Conservation (phyloP, 306 rosid genomes). For the Vigna nakashimae region DNA sequence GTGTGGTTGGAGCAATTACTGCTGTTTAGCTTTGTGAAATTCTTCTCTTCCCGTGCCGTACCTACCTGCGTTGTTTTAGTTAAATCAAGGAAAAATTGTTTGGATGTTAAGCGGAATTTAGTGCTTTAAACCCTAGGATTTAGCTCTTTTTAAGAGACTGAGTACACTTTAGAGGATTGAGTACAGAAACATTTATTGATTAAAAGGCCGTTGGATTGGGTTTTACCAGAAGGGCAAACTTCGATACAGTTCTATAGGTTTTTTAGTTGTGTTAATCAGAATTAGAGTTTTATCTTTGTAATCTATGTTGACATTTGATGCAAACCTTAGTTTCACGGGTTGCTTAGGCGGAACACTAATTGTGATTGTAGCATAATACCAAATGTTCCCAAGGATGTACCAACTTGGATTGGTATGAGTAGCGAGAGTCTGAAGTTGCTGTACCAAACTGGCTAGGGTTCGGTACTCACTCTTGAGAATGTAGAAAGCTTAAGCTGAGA, state of each 20-base stretch:
- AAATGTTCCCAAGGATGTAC: neutral
- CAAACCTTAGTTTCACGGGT: neutral
- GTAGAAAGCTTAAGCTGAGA: too few relatives aligned
- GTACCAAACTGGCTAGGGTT: too few relatives aligned
- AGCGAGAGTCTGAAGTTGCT: too few relatives aligned
- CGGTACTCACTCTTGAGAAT: too few relatives aligned
- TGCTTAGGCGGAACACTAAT: neutral
- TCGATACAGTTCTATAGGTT: neutral
- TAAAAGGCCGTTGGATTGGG: neutral
- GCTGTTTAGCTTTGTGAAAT: neutral
- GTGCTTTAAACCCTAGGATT: neutral
- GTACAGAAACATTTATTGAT: neutral
- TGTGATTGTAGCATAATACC: neutral
- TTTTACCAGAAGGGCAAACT: neutral
- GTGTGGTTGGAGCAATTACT: neutral
- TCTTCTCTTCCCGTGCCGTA: neutral
- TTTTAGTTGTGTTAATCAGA: neutral
- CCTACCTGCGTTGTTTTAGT: slow-evolving; percentile 21
- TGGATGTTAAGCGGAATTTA: neutral
- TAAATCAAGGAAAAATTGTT: neutral
- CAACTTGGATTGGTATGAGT: too few relatives aligned
- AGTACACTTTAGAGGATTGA: neutral
- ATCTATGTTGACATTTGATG: neutral
- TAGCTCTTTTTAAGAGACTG: neutral
- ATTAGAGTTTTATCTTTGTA: neutral